These are phyloP conservation scores for Suillus sp. DNA, from an alignment of 768 basidiomycete species.

Conservation along the genomic window DNA sequence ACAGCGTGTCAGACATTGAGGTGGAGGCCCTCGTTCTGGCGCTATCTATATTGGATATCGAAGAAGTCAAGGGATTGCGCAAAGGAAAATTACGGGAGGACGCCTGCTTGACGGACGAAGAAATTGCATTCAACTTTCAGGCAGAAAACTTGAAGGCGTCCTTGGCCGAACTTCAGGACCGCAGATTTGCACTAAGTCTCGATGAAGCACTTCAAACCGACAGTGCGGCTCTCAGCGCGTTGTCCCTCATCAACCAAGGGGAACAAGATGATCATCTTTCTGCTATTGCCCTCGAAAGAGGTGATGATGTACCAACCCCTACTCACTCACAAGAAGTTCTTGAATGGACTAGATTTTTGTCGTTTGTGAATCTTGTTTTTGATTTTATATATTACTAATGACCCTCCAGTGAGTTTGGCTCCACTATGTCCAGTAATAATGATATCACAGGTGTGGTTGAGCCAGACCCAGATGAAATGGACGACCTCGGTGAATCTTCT, in stretches of 20 bases:
- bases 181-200: conserved; percentile 44
- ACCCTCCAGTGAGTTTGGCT: conserved; percentile 5
- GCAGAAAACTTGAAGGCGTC: conserved; percentile 36
- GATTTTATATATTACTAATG: background rate
- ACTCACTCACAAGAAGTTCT: conserved; percentile 22
- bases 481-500: background rate
- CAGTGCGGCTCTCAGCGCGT: conserved; percentile 31
- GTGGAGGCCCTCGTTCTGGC: conserved; percentile 44
- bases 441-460: background rate
- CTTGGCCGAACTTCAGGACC: conserved; percentile 38
- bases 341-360: conserved; percentile 8
- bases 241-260: conserved; percentile 37
- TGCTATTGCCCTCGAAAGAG: conserved; percentile 40
- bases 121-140: conserved; percentile 47
- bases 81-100: conserved; percentile 42
- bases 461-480: background rate
- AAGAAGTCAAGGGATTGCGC: conserved; percentile 32
- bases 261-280: conserved; percentile 45
- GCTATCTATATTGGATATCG: conserved; percentile 45
- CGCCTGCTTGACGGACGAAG: conserved; percentile 42
- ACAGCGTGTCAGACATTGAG: conserved; percentile 30
- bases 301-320: conserved; percentile 23
- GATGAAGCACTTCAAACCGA: conserved; percentile 43
- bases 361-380: background rate
- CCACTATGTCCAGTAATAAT: conserved; percentile 4